Conservation (phyloP, 164 flowering plant genomes). For the Umbellularia californica region DNA sequence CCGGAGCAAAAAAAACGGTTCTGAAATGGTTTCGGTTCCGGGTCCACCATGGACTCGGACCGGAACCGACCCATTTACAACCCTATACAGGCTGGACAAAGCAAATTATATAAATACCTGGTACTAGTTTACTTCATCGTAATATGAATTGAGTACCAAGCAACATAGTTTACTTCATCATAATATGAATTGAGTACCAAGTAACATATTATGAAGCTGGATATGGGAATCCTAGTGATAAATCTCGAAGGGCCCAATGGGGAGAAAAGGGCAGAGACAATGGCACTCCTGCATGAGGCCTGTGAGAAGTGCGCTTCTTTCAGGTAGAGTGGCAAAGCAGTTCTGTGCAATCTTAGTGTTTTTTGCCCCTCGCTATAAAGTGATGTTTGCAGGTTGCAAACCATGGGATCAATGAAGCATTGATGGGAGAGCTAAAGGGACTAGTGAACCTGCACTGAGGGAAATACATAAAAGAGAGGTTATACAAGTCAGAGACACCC, state of each 20-base stretch:
- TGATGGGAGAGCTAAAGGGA: constrained; percentile 64
- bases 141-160: too few species aligned
- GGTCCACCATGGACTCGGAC: too few species aligned
- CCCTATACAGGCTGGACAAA: not conserved
- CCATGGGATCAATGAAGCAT: constrained; percentile 52
- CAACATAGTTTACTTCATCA: not conserved
- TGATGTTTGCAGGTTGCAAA: constrained; percentile 50
- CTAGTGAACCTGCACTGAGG: constrained; percentile 55
- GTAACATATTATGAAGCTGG: not conserved
- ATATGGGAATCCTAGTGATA: constrained; percentile 59
- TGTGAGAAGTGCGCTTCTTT: constrained; percentile 77
- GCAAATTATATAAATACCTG: not conserved
- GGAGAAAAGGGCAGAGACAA: constrained; percentile 41
- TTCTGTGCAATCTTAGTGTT: not conserved
- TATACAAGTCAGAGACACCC: constrained; percentile 48
- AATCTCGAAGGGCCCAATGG: constrained; percentile 49
- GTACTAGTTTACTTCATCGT: not conserved
- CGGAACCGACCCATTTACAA: too few species aligned
- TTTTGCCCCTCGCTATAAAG: not conserved
- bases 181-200: too few species aligned
- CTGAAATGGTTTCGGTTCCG: too few species aligned
- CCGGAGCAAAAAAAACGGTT: too few species aligned
- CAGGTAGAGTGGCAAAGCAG: constrained; percentile 27
- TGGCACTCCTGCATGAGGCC: constrained; percentile 57
- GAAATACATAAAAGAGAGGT: constrained; percentile 41